phyloP scores from a whole-genome alignment of 2,329 filamentous ascomycete genomes.

The Paecilomyces variotii region DNA sequence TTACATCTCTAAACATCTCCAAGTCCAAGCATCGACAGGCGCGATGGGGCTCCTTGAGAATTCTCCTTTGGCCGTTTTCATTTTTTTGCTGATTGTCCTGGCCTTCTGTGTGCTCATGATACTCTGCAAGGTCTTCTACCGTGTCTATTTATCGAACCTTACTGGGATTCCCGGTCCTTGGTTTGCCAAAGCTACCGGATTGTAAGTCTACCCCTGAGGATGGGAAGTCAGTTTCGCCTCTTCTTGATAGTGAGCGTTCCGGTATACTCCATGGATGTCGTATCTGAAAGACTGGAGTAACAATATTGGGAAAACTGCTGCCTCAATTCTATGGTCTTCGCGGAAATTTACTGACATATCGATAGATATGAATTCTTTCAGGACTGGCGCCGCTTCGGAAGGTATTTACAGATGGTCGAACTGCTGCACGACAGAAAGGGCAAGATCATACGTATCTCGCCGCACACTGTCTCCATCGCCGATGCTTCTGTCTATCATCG shows the following conservation, averaged over 20 bases:
- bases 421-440: not conserved
- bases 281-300: not conserved
- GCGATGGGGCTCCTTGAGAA: not conserved
- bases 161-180: not conserved
- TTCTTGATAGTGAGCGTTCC: not conserved
- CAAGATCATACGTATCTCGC: not conserved
- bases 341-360: not conserved
- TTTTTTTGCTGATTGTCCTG: not conserved
- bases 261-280: not conserved
- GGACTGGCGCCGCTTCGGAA: not conserved
- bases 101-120: not conserved
- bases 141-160: not conserved
- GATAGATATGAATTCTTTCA: not conserved
- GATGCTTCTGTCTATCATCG: not conserved
- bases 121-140: not conserved
- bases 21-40: not conserved
- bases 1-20: not conserved
- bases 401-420: not conserved
- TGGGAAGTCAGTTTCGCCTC: not conserved
- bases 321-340: not conserved
- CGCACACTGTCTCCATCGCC: not conserved
- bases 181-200: not conserved
- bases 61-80: not conserved
- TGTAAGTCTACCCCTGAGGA: not conserved
- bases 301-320: not conserved